Conservation (phyloP, 257 asterid species). For the Echites panduratus region DNA sequence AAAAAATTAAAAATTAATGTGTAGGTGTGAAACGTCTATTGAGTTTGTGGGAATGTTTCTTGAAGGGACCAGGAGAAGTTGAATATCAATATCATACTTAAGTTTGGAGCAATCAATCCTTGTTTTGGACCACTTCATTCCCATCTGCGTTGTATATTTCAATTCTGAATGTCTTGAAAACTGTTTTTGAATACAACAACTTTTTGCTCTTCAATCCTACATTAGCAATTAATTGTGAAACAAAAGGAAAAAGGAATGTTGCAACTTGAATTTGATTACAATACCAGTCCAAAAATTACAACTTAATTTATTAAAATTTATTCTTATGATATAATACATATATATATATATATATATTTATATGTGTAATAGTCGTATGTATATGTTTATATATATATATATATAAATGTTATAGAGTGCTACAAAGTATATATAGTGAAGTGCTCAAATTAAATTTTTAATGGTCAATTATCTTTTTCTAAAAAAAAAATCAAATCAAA, state of each 20-base stretch:
- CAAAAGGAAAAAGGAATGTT: no score
- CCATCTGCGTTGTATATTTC: not conserved
- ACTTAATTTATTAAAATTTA: no score
- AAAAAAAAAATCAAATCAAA: no score
- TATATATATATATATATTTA: no score
- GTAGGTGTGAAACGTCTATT: conserved; percentile 6
- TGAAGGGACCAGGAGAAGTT: conserved; percentile 14
- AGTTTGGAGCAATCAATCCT: conserved; percentile 8
- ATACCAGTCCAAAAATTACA: no score
- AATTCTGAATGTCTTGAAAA: not conserved
- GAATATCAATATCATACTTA: conserved; percentile 16
- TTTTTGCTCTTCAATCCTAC: not conserved
- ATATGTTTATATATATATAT: no score
- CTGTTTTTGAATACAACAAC: not conserved
- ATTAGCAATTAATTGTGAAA: not conserved
- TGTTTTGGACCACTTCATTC: conserved; percentile 14
- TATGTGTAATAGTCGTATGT: no score
- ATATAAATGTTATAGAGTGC: no score
- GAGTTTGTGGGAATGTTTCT: conserved; percentile 1
- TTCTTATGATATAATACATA: no score
- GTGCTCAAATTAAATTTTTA: no score
- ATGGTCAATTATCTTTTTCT: no score
- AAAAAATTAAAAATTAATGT: not conserved
- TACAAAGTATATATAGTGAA: no score
- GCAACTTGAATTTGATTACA: not conserved